Conservation (phyloP, 2,329 filamentous ascomycete genomes). For the Trichoderma asperellum region DNA sequence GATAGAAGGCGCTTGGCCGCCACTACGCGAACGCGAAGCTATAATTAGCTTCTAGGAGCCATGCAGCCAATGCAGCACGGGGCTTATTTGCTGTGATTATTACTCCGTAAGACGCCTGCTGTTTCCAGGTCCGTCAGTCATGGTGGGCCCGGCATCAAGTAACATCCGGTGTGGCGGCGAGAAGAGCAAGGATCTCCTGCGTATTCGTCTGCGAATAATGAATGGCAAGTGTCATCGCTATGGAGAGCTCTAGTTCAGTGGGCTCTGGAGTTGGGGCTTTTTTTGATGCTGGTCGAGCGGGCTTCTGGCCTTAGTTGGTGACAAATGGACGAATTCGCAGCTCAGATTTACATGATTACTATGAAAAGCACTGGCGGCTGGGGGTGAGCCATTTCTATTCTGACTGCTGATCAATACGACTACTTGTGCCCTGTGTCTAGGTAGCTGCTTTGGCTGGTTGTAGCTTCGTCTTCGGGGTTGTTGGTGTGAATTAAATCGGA, state of each 20-base stretch:
- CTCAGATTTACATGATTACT: not conserved
- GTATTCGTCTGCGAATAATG: not conserved
- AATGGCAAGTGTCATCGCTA: slow-evolving; percentile 9
- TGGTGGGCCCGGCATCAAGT: not conserved
- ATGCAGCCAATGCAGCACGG: not conserved
- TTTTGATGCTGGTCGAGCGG: not conserved
- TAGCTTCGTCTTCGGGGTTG: not conserved
- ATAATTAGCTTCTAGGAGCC: not conserved
- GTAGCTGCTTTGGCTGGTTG: not conserved
- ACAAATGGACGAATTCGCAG: not conserved
- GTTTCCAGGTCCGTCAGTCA: not conserved
- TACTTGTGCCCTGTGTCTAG: not conserved
- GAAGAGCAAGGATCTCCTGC: slow-evolving; percentile 13
- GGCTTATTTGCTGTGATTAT: not conserved
- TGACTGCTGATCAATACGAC: not conserved
- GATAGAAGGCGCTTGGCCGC: not conserved
- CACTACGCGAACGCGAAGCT: not conserved
- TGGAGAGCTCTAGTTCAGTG: not conserved
- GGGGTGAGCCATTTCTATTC: not conserved
- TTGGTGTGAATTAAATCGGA: not conserved
- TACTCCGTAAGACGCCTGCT: not conserved
- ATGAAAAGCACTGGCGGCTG: not conserved
- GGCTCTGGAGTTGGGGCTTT: not conserved
- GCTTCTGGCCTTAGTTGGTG: not conserved
- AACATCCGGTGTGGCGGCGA: slow-evolving; percentile 13